Evolutionary conservation across 352 stramenopile genomes (phyloP).

Genomic region (Discostella stelligera): DNA sequence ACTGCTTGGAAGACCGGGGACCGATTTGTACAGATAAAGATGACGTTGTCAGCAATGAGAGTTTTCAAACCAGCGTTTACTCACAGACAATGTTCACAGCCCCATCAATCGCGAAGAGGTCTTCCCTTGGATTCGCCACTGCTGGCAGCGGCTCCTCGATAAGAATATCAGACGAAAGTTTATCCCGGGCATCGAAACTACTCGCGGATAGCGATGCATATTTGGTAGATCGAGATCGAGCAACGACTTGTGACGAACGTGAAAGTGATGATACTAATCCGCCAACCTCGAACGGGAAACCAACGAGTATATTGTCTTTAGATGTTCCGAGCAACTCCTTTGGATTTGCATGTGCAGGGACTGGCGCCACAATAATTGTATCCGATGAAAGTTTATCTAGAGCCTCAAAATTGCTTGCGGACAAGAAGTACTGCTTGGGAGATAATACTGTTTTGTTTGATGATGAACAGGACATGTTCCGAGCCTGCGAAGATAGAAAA

Average conservation of each 20-base stretch:
- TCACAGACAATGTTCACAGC: too few relatives aligned
- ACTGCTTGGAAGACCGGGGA: background rate
- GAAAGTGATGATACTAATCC: too few relatives aligned
- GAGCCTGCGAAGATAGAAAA: background rate
- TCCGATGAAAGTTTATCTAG: background rate
- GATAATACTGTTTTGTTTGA: background rate
- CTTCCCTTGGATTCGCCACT: slow-evolving; percentile 8
- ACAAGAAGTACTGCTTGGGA: background rate
- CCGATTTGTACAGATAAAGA: background rate
- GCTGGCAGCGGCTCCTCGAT: slow-evolving; percentile 13
- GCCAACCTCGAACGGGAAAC: too few relatives aligned
- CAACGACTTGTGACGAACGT: background rate
- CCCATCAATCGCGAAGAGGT: too few relatives aligned
- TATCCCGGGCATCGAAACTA: slow-evolving; percentile 1
- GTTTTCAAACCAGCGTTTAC: too few relatives aligned
- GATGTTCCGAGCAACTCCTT: background rate
- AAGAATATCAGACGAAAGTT: slow-evolving; percentile 12
- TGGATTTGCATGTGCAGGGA: background rate
- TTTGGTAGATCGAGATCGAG: background rate
- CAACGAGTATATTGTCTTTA: too few relatives aligned
- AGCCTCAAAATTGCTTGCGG: background rate
- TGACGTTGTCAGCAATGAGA: too few relatives aligned
- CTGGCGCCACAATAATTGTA: background rate
- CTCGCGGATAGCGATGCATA: background rate
- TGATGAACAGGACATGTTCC: background rate